These are phyloP conservation scores for Tephrocybe sp. DNA, from an alignment of 768 basidiomycete species.

Conservation along the genomic window DNA sequence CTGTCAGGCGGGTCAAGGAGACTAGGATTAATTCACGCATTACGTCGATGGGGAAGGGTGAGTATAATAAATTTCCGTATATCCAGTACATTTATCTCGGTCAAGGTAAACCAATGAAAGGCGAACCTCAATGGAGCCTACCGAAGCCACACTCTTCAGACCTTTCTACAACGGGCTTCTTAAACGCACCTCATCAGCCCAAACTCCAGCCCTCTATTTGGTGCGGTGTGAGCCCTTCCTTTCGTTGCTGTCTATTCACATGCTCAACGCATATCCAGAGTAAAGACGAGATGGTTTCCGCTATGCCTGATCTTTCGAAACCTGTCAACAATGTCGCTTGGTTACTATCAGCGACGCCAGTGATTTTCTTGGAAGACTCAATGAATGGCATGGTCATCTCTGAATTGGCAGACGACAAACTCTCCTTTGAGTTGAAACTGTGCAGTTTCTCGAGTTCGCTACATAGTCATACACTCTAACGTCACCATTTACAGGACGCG, in stretches of 20 bases:
- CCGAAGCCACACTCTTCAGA: neutral
- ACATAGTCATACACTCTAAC: too few species aligned
- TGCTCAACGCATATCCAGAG: slow-evolving; percentile 9
- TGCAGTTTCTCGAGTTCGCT: neutral
- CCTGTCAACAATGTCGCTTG: slow-evolving; percentile 18
- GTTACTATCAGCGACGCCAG: slow-evolving; percentile 13
- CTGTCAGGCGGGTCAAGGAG: slow-evolving; percentile 1
- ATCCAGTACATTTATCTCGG: neutral
- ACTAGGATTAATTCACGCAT: neutral
- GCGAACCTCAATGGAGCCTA: slow-evolving; percentile 18
- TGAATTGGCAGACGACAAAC: slow-evolving; percentile 3
- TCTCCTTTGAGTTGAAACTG: slow-evolving; percentile 17
- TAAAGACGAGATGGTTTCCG: slow-evolving; percentile 20
- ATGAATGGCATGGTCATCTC: slow-evolving; percentile 6
- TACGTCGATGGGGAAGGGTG: slow-evolving; percentile 3
- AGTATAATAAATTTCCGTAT: neutral
- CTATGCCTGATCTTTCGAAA: slow-evolving; percentile 19
- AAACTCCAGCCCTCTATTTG: slow-evolving; percentile 13
- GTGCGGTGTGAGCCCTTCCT: slow-evolving; percentile 14
- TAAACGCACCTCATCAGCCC: neutral
- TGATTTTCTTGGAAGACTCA: slow-evolving; percentile 12
- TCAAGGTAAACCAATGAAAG: slow-evolving; percentile 8
- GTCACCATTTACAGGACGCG: slow-evolving; percentile 10
- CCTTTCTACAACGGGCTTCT: neutral
- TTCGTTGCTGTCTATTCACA: neutral